Evolutionary conservation across 2,329 filamentous ascomycete genomes (phyloP), one percentile per base, ranked within the genome.

Genomic region (Aspergillus sp.): DNA sequence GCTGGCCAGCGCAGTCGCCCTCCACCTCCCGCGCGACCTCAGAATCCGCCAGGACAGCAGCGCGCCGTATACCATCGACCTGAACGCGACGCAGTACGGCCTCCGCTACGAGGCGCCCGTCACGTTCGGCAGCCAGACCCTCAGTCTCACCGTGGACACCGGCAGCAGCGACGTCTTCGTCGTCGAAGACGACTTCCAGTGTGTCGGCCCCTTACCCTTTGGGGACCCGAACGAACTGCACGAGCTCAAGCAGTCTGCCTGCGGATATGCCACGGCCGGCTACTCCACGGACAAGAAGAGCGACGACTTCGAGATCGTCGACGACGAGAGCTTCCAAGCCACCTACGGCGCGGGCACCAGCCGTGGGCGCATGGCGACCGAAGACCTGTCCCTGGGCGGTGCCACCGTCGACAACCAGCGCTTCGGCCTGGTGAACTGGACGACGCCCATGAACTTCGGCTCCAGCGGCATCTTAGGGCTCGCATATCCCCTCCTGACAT

Each of bases 81-180:
- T 49, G 17, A 18, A 4, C 11, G 34, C 42, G 22, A 44, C 43
- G 1, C 18, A 44, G 11, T 57, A 53, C 17, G 55, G 55, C 17
- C 13, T 18, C 8, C 55, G 55, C 34, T 57, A 34, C 44, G 20
- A 53, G 12, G 55, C 45, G 2, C 32, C 38, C 5, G 59, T 63
- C 43, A 58, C 50, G 0, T 44, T 77, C 48, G 73, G 72, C 4
- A 55, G 49, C 3, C 57, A 73, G 36, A 66, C 58, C 1, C 68
- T 80, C 44, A 58, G 73, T 1, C 64, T 74, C 0, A 71, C 79
- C 20, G 66, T 82, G 55, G 80, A 82, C 59, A 81, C 78, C 3
- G 80, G 80, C 13, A 78, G 76, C 49, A 76, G 73, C 52, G 80
- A 82, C 57, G 79, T 77, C 1, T 82, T 79, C 76, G 64, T 81